A percentile compares a stretch with the other conserved stretches of the same genome.
Evolutionary conservation across 2,329 filamentous ascomycete genomes (phyloP).

Genomic region (Cytospora paraplurivora): DNA sequence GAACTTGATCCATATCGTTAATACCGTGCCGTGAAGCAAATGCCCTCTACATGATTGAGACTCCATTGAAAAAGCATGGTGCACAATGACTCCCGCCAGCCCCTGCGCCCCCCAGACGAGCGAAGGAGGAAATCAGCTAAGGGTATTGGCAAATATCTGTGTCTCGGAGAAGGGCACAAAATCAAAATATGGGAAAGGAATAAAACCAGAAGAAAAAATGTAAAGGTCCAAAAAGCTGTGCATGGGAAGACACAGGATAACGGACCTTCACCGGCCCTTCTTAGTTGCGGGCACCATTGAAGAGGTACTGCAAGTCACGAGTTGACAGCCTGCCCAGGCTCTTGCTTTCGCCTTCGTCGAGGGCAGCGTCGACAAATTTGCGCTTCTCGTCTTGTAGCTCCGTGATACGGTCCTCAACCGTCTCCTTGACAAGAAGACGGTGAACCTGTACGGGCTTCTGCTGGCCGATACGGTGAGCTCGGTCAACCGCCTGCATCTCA

Average conservation of each 20-base stretch:
- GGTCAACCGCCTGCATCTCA: conserved; percentile 89
- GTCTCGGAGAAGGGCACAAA: not conserved
- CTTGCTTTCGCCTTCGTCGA: conserved; percentile 73
- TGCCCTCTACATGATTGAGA: not conserved
- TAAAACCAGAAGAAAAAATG: not conserved
- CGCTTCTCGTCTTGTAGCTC: conserved; percentile 78
- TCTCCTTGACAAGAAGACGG: conserved; percentile 73
- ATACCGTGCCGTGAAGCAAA: conserved; percentile 10
- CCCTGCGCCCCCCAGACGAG: not conserved
- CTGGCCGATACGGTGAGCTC: conserved; percentile 87
- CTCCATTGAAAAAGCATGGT: not conserved
- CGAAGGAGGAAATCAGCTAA: not conserved
- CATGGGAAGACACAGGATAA: not conserved
- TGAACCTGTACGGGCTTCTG: conserved; percentile 73
- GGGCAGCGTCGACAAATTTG: conserved; percentile 72
- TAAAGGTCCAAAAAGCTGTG: not conserved
- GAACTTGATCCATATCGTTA: not conserved
- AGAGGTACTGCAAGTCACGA: conserved; percentile 70
- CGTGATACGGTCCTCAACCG: conserved; percentile 86
- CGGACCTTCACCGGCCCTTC: not conserved
- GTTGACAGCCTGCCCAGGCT: conserved; percentile 67
- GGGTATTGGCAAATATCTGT: not conserved
- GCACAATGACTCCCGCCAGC: not conserved
- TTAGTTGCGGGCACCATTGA: conserved; percentile 39
- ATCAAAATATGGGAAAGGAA: not conserved